Evolutionary conservation across 495 filamentous ascomycete species (phyloP).

Genomic region (Cercophora sp.): DNA sequence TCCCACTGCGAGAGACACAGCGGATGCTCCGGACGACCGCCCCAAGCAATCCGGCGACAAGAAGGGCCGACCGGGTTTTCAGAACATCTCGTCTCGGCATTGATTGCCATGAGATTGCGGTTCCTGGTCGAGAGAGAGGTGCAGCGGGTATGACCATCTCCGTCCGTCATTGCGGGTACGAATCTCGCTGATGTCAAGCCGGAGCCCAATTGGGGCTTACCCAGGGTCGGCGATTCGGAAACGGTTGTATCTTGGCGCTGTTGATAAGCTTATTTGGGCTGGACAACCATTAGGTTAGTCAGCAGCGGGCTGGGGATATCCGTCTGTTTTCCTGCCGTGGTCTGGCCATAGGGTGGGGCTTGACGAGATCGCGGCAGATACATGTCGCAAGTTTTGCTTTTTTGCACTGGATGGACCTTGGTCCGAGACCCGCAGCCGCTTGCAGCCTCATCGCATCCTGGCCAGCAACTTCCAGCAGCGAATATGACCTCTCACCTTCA

Average conservation of each 20-base stretch:
- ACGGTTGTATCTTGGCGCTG: no score
- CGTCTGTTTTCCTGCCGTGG: no score
- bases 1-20: no score
- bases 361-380: no score
- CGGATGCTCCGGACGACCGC: background rate
- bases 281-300: no score
- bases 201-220: no score
- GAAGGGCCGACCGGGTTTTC: background rate
- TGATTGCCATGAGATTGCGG: background rate
- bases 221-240: no score
- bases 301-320: no score
- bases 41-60: background rate
- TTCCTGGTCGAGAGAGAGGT: background rate
- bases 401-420: slow-evolving; percentile 1
- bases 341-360: no score
- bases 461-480: no score
- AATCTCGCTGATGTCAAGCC: background rate
- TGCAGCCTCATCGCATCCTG: no score
- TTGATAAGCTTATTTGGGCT: no score
- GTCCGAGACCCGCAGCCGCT: background rate
- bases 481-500: background rate
- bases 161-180: background rate
- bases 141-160: background rate
- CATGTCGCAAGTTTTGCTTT: slow-evolving; percentile 1
- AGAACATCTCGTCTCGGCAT: background rate